Evolutionary conservation across 306 rosid genomes (phyloP).

Genomic region (Corylus heterophylla): DNA sequence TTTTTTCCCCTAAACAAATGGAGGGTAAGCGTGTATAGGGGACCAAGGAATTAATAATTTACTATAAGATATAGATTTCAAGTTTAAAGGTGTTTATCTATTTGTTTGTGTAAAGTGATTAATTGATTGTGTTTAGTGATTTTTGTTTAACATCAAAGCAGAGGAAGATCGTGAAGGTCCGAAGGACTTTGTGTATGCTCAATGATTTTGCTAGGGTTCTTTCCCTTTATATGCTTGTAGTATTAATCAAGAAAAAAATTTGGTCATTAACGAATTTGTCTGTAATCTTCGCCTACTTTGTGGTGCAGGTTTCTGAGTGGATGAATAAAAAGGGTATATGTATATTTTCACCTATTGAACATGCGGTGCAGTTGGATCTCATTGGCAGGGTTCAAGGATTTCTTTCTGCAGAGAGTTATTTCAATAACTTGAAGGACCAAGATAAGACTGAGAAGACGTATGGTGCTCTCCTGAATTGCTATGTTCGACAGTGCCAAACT

Average conservation of each 20-base stretch:
- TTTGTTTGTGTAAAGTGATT: not conserved
- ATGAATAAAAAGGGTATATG: conserved; percentile 70
- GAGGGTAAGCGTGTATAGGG: not conserved
- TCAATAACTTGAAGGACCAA: conserved; percentile 49
- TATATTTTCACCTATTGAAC: conserved; percentile 61
- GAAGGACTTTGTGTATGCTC: not conserved
- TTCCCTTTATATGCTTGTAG: not conserved
- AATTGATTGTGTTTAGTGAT: not conserved
- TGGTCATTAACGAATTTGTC: not conserved
- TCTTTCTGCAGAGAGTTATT: conserved; percentile 62
- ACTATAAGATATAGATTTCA: not conserved
- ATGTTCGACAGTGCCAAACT: conserved; percentile 58
- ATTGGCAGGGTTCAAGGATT: conserved; percentile 69
- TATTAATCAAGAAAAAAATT: not conserved
- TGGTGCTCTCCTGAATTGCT: conserved; percentile 88
- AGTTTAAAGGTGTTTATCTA: not conserved
- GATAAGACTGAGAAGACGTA: conserved; percentile 61
- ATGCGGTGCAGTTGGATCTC: conserved; percentile 85
- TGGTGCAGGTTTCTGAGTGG: conserved; percentile 85
- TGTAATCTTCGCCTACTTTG: conserved; percentile 1
- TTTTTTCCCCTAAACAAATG: not conserved
- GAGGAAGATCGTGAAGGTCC: not conserved
- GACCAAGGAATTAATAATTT: not conserved
- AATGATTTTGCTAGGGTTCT: not conserved
- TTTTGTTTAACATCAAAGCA: not conserved